Conservation (phyloP, 163 green algal genomes). For the Prototheca cutis region DNA sequence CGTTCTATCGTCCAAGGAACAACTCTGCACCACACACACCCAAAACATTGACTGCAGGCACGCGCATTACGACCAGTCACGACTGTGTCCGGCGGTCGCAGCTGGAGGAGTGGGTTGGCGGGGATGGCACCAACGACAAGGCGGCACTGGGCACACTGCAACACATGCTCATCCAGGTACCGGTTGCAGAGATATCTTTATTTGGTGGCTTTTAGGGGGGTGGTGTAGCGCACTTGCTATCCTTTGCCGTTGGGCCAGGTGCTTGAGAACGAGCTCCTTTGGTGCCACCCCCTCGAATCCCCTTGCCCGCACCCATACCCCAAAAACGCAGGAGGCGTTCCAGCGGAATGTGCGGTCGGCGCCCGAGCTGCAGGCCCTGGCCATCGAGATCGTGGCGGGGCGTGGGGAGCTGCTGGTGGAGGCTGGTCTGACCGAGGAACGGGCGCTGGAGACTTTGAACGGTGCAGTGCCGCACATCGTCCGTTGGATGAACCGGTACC, state of each 20-base stretch:
- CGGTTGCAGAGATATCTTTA: not conserved
- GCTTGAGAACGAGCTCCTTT: not conserved
- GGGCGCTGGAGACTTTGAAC: slow-evolving; percentile 19
- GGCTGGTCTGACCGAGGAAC: slow-evolving; percentile 33
- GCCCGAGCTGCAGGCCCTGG: slow-evolving; percentile 12
- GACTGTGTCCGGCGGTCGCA: slow-evolving; percentile 53
- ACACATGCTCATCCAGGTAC: slow-evolving; percentile 62
- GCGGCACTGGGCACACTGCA: slow-evolving; percentile 56
- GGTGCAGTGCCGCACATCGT: slow-evolving; percentile 22
- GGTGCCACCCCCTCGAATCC: not conserved
- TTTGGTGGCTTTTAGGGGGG: not conserved
- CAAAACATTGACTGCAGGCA: slow-evolving; percentile 44
- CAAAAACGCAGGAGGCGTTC: slow-evolving; percentile 20
- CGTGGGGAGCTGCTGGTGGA: slow-evolving; percentile 43
- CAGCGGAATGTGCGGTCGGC: slow-evolving; percentile 15
- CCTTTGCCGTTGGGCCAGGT: not conserved
- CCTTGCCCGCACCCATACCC: not conserved
- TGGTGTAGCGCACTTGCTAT: not conserved
- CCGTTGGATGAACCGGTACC: slow-evolving; percentile 28
- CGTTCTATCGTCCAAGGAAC: not conserved
- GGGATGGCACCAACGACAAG: slow-evolving; percentile 24
- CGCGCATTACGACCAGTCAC: slow-evolving; percentile 45
- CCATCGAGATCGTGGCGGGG: slow-evolving; percentile 18
- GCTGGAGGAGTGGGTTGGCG: slow-evolving; percentile 55
- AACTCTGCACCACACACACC: not conserved